These are phyloP conservation scores for Xylaria venustula DNA, from an alignment of 495 filamentous ascomycete species.

Conservation along the genomic window DNA sequence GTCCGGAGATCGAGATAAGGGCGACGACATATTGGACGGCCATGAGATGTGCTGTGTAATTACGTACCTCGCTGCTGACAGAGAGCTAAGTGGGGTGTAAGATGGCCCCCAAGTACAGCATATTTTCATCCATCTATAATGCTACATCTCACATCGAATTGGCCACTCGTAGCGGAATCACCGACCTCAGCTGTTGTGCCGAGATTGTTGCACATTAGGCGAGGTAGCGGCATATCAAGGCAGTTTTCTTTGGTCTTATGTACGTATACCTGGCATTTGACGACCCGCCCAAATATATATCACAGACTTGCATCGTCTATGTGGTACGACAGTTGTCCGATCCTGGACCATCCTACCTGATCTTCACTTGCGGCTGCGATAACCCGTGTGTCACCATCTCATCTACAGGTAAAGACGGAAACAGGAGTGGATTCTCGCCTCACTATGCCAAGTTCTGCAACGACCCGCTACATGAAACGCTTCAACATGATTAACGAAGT, in stretches of 20 bases:
- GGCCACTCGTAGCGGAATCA: neutral
- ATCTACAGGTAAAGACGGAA: neutral
- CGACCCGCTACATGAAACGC: slow-evolving; percentile 55
- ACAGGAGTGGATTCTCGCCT: slow-evolving; percentile 13
- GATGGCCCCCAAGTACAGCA: too few relatives aligned
- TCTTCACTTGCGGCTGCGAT: slow-evolving; percentile 38
- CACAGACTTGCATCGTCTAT: too few relatives aligned
- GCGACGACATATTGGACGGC: neutral
- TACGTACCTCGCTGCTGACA: too few relatives aligned
- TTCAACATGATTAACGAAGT: slow-evolving; percentile 51
- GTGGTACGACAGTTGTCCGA: too few relatives aligned
- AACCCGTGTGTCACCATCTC: slow-evolving; percentile 33
- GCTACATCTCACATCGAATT: too few relatives aligned
- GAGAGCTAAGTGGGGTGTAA: too few relatives aligned
- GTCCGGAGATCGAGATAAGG: neutral
- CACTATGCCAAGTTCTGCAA: slow-evolving; percentile 18
- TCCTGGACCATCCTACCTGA: too few relatives aligned
- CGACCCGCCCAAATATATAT: too few relatives aligned
- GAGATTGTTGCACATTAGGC: neutral
- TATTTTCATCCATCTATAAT: too few relatives aligned
- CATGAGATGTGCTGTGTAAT: neutral
- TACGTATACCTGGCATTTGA: too few relatives aligned
- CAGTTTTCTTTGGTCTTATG: slow-evolving; percentile 22
- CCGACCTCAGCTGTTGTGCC: neutral
- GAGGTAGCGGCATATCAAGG: neutral